These are phyloP conservation scores for Colletotrichum limetticola DNA, from an alignment of 2,329 filamentous ascomycete species.

Conservation along the genomic window DNA sequence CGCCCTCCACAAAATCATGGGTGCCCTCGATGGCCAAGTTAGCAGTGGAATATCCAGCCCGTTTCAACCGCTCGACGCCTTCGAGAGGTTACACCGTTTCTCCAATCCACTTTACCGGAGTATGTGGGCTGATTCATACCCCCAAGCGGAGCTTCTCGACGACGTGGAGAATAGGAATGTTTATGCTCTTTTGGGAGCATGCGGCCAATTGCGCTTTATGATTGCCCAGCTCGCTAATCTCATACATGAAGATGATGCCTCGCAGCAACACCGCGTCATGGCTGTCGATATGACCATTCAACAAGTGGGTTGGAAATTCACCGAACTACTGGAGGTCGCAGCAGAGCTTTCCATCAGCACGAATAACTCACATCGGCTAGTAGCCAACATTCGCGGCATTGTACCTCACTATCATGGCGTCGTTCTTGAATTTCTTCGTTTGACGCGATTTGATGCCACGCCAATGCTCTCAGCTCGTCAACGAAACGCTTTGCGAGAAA, in stretches of 20 bases:
- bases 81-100: slow-evolving; percentile 44
- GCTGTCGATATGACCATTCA: slow-evolving; percentile 38
- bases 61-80: slow-evolving; percentile 35
- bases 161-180: slow-evolving; percentile 48
- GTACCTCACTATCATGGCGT: slow-evolving; percentile 48
- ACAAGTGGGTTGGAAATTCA: slow-evolving; percentile 37
- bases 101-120: slow-evolving; percentile 46
- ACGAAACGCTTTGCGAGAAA: slow-evolving; percentile 33
- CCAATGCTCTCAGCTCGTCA: slow-evolving; percentile 29
- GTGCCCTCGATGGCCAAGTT: not conserved
- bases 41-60: slow-evolving; percentile 11
- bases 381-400: slow-evolving; percentile 47
- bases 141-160: slow-evolving; percentile 46
- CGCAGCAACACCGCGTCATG: slow-evolving; percentile 35
- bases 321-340: slow-evolving; percentile 42
- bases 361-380: slow-evolving; percentile 42
- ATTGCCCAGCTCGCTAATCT: slow-evolving; percentile 42
- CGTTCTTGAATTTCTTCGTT: slow-evolving; percentile 43
- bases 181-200: slow-evolving; percentile 43
- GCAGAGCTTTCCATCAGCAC: slow-evolving; percentile 39
- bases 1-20: slow-evolving; percentile 38
- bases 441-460: slow-evolving; percentile 31
- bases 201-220: slow-evolving; percentile 45
- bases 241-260: slow-evolving; percentile 36
- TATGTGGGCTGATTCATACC: slow-evolving; percentile 47